A percentile compares a stretch with the other conserved stretches of the same genome.
Evolutionary conservation across 352 stramenopile species (phyloP).

Genomic region (Phytopythium litorale): DNA sequence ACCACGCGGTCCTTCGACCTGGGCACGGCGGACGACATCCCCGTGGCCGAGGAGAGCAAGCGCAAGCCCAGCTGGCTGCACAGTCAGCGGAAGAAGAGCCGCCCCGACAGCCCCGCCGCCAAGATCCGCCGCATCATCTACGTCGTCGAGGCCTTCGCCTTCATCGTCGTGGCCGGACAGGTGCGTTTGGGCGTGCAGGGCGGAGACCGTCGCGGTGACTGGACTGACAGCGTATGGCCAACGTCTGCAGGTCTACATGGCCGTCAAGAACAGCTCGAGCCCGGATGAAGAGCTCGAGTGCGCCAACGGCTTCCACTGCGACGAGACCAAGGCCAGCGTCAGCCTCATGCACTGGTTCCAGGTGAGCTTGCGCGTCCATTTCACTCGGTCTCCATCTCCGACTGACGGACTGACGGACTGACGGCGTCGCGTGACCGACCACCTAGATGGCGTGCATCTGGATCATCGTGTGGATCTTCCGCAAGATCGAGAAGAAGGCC

Average conservation of each 20-base stretch:
- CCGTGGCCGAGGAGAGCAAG: conserved; percentile 12
- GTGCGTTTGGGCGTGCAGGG: background rate
- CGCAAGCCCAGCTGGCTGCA: background rate
- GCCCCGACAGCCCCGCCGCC: conserved; percentile 11
- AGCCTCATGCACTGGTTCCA: conserved; percentile 28
- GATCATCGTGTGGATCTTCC: conserved; percentile 14
- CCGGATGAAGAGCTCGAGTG: conserved; percentile 35
- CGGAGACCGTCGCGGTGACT: background rate
- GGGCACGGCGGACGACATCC: conserved; percentile 18
- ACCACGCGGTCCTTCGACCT: conserved; percentile 17
- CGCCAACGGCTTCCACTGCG: conserved; percentile 43
- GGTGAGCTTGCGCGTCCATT: background rate
- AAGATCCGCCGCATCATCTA: conserved; percentile 24
- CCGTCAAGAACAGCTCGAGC: conserved; percentile 12
- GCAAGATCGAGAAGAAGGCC: conserved; percentile 14
- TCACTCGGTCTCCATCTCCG: background rate
- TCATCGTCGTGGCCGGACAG: conserved; percentile 28
- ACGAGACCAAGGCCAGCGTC: conserved; percentile 20
- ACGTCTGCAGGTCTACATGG: conserved; percentile 26
- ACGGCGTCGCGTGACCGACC: too few species aligned
- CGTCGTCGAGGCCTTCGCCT: conserved; percentile 13
- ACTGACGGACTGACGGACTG: background rate
- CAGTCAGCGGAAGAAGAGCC: background rate
- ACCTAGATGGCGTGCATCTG: conserved; percentile 8
- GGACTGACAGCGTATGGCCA: background rate